Evolutionary conservation across 2,329 filamentous ascomycete species (phyloP), one percentile per base, ranked within the genome.

Genomic region (Diaporthe velutina): DNA sequence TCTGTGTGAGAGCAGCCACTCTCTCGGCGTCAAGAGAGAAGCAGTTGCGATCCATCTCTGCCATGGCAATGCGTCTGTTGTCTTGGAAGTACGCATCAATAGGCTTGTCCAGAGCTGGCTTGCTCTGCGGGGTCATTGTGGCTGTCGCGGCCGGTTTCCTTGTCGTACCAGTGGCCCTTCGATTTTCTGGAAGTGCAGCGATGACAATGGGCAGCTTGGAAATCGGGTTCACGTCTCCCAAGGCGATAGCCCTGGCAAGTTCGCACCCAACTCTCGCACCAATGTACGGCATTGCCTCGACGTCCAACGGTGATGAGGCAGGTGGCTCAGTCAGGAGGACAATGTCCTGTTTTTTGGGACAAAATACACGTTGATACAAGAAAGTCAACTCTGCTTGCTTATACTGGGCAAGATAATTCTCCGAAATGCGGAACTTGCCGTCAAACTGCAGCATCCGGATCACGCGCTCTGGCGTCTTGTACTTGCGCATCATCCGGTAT

Each of bases 311-410:
- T 15, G 75, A 74, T 6, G 90, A 90, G 8, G 89, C 85, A 0
- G 91, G 90, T 0, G 93, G 89, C 19, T 91, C 87, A 1, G 92
- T 97, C 74, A 98, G 87, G 75, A 95, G 92, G 54, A 98, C 94
- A 58, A 98, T 84, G 76, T 91, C 86, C 74, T 92, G 88, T 55
- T 89, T 88, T 50, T 88, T 86, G 0, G 96, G 95, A 81, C 96
- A 98, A 82, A 94, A 99, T 4, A 98, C 96, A 84, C 97, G 94
- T 85, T 98, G 97, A 80, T 98, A 94, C 25, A 98, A 85, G 80
- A 99, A 99, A 0, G 97, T 98, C 78, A 94, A 85, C 83, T 99
- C 97, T 0, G 97, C 97, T 81, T 96, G 93, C 76, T 91, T 90
- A 82, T 98, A 99, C 28, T 90, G 88, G 10, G 94, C 91, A 38